Conservation (phyloP, 2,329 filamentous ascomycete species). For the Arthrobotrys conoides region DNA sequence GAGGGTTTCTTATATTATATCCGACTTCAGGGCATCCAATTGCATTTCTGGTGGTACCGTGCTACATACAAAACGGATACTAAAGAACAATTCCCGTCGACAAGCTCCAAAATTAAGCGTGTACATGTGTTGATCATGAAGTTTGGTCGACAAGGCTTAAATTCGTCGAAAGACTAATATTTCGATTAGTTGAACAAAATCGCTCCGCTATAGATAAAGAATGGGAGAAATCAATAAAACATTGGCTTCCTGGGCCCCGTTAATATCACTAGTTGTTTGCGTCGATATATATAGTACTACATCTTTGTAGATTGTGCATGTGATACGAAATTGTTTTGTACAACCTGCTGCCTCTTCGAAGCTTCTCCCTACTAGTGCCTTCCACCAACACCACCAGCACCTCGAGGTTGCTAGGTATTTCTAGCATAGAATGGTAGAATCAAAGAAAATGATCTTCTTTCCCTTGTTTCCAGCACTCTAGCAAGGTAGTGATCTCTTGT, state of each 20-base stretch:
- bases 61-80: background rate
- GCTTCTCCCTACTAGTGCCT: background rate
- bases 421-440: background rate
- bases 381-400: background rate
- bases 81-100: background rate
- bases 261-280: background rate
- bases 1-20: background rate
- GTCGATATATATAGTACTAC: background rate
- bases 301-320: background rate
- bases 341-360: background rate
- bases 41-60: background rate
- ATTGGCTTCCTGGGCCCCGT: background rate
- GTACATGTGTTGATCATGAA: constrained; percentile 3
- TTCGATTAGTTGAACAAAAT: background rate
- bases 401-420: too few relatives aligned
- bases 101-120: background rate
- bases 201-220: background rate
- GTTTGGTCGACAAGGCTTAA: background rate
- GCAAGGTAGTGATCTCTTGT: constrained; percentile 72
- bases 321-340: background rate
- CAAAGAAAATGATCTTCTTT: constrained; percentile 63
- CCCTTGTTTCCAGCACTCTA: constrained; percentile 72
- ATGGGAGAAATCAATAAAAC: background rate
- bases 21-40: background rate
- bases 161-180: background rate